Evolutionary conservation across 768 basidiomycete species (phyloP).

Genomic region (Punctularia strigosozonata): DNA sequence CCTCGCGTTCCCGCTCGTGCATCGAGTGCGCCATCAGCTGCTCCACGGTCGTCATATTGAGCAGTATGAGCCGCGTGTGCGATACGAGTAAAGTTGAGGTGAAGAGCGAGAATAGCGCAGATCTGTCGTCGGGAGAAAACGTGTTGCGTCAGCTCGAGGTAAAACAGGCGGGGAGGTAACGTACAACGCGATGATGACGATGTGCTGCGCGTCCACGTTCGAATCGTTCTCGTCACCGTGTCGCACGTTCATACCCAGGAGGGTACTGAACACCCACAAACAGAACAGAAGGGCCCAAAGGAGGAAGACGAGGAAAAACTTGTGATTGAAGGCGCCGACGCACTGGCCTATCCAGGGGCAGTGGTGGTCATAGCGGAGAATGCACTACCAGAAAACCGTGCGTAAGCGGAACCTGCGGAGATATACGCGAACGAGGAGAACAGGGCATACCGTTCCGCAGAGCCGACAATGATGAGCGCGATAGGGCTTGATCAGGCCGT

Average conservation of each 20-base stretch:
- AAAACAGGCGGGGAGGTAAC: constrained; percentile 17
- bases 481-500: constrained; percentile 60
- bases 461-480: constrained; percentile 70
- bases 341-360: constrained; percentile 95
- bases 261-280: constrained; percentile 48
- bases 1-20: constrained; percentile 48
- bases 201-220: constrained; percentile 58
- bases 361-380: constrained; percentile 80
- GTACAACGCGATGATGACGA: constrained; percentile 66
- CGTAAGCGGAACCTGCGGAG: not conserved
- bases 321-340: constrained; percentile 86
- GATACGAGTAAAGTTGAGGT: constrained; percentile 39
- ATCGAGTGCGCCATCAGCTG: constrained; percentile 45
- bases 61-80: constrained; percentile 49
- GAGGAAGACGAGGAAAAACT: constrained; percentile 84
- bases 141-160: not conserved
- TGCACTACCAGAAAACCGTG: constrained; percentile 39
- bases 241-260: constrained; percentile 40
- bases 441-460: constrained; percentile 61
- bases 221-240: constrained; percentile 12
- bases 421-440: constrained; percentile 1
- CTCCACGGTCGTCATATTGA: constrained; percentile 75
- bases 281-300: constrained; percentile 50
- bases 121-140: constrained; percentile 23
- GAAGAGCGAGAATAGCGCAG: constrained; percentile 67